Evolutionary conservation across 805 yeast genomes (phyloP), one percentile per base, ranked within the genome.

Genomic region (Candida tibetensis): DNA sequence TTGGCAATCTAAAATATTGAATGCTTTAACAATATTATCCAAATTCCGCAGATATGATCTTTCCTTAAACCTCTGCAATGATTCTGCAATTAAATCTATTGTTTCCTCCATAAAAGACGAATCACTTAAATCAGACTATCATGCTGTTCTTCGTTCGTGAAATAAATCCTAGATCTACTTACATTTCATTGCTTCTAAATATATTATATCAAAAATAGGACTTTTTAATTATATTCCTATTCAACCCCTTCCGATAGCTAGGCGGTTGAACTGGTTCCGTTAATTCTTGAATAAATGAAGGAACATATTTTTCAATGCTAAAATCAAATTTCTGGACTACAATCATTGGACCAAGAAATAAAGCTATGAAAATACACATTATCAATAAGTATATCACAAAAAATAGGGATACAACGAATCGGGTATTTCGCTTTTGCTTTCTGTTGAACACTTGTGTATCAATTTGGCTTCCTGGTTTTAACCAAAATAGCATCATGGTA

Each of bases 401-500:
- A 44, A 58, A 67, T 4, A 57, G 27, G 4, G 51, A 45, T 26
- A 74, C 64, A 1, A 59, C 52, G 4, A 53, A 43, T 31, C 70
- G 58, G 28, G 71, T 60, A 44, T 60, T 63, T 36, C 70, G 53
- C 44, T 66, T 64, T 39, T 74, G 40, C 60, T 70, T 14, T 66
- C 58, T 1, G 77, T 62, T 5, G 74, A 58, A 2, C 75, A 60
- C 17, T 68, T 69, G 3, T 76, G 71, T 6, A 77, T 62, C 2
- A 21, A 77, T 52, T 48, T 77, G 81, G 28, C 64, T 61, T 4
- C 66, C 65, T 2, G 86, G 85, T 38, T 69, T 74, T 40, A 82
- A 60, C 91, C 91, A 84, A 47, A 83, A 73, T 25, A 84, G 62
- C 52, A 79, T 64, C 62, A 77, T 63, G 1, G 88, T 76, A 51